phyloP scores from a whole-genome alignment of 257 asterid genomes.

The Cordia subcordata region DNA sequence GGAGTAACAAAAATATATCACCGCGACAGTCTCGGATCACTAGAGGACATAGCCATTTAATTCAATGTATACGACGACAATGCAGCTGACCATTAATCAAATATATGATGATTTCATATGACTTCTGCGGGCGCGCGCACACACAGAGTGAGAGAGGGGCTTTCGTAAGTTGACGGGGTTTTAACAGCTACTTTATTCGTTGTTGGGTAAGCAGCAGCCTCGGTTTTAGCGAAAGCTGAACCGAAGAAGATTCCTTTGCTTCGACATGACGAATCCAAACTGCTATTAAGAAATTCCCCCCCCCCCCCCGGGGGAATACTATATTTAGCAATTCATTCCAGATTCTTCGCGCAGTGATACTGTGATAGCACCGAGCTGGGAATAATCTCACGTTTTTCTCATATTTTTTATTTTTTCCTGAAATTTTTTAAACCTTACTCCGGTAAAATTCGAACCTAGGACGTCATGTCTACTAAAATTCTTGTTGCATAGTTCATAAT shows the following conservation, averaged over 20 bases:
- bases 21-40: conserved; percentile 38
- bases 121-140: not conserved
- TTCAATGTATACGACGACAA: conserved; percentile 26
- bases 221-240: conserved; percentile 43
- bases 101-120: conserved; percentile 31
- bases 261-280: conserved; percentile 10
- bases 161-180: not conserved
- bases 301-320: not conserved
- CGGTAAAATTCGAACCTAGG: no score
- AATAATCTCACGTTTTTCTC: no score
- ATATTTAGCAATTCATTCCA: not conserved
- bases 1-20: no score
- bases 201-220: conserved; percentile 40
- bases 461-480: no score
- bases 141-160: no score
- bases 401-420: no score
- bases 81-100: conserved; percentile 63
- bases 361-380: no score
- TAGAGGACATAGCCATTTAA: conserved; percentile 8
- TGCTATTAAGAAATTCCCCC: not conserved
- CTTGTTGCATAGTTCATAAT: no score
- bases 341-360: no score
- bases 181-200: conserved; percentile 42
- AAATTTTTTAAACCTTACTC: no score
- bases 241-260: conserved; percentile 56